Evolutionary conservation across 257 asterid species (phyloP).

Genomic region (Misopates orontium): DNA sequence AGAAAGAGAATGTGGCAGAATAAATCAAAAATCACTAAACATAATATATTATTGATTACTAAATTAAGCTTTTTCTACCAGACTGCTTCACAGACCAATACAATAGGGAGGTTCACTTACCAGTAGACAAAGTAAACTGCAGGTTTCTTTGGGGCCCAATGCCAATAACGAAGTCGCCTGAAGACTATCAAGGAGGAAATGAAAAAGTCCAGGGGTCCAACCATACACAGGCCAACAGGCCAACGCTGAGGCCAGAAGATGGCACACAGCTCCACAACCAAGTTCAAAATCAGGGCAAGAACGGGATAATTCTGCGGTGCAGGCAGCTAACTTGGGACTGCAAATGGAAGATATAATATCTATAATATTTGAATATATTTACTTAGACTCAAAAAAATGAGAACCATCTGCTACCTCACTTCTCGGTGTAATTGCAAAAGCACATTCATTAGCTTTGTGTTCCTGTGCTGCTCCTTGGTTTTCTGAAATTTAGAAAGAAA

Average conservation of each 20-base stretch:
- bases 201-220: constrained; percentile 96
- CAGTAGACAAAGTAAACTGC: constrained; percentile 85
- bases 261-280: constrained; percentile 87
- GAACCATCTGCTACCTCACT: constrained; percentile 62
- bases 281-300: constrained; percentile 75
- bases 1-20: constrained; percentile 33
- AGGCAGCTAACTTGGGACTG: constrained; percentile 94
- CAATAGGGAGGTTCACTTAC: constrained; percentile 46
- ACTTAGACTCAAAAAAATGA: constrained; percentile 24
- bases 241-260: constrained; percentile 83
- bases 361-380: constrained; percentile 21
- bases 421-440: constrained; percentile 86
- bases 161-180: constrained; percentile 78
- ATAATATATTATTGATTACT: constrained; percentile 13
- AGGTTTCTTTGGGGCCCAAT: constrained; percentile 92
- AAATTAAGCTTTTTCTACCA: neutral
- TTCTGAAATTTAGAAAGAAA: constrained; percentile 50
- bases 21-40: constrained; percentile 29
- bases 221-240: constrained; percentile 97
- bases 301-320: constrained; percentile 64
- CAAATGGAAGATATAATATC: constrained; percentile 34
- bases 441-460: constrained; percentile 76
- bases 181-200: constrained; percentile 63
- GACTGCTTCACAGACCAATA: constrained; percentile 25
- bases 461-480: constrained; percentile 91